Evolutionary conservation across 306 rosid species (phyloP).

Genomic region (Echinosophora koreensis): DNA sequence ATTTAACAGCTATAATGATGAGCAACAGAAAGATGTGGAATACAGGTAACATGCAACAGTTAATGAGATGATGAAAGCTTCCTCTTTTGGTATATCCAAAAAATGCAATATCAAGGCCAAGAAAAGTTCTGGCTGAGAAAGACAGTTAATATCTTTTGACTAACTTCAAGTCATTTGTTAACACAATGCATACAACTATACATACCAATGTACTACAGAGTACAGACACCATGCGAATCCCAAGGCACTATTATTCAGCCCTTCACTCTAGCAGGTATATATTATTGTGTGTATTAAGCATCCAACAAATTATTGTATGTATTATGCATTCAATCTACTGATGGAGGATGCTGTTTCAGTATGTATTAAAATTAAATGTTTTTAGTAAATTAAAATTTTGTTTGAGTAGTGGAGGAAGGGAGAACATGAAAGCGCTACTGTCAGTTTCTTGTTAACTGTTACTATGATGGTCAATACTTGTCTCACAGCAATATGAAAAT

Average conservation of each 20-base stretch:
- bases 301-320: constrained; percentile 11
- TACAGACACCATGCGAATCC: constrained; percentile 13
- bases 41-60: constrained; percentile 3
- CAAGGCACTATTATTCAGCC: constrained; percentile 2
- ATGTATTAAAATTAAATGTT: constrained; percentile 1
- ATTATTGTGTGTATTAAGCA: constrained; percentile 9
- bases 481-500: not conserved
- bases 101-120: constrained; percentile 18
- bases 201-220: not conserved
- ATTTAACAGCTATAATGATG: constrained; percentile 28
- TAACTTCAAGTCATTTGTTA: constrained; percentile 27
- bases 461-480: constrained; percentile 29
- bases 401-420: not conserved
- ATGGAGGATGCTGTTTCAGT: not conserved
- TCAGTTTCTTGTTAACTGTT: not conserved
- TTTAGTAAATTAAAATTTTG: not conserved
- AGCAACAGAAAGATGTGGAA: constrained; percentile 10
- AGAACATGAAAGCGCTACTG: constrained; percentile 11
- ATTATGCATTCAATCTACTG: constrained; percentile 21
- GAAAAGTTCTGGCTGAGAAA: constrained; percentile 14
- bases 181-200: constrained; percentile 14
- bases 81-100: constrained; percentile 3
- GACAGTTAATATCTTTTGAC: not conserved
- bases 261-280: constrained; percentile 31
- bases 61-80: not conserved